phyloP scores from a whole-genome alignment of 2,329 filamentous ascomycete genomes.

The Helotiales sp. region DNA sequence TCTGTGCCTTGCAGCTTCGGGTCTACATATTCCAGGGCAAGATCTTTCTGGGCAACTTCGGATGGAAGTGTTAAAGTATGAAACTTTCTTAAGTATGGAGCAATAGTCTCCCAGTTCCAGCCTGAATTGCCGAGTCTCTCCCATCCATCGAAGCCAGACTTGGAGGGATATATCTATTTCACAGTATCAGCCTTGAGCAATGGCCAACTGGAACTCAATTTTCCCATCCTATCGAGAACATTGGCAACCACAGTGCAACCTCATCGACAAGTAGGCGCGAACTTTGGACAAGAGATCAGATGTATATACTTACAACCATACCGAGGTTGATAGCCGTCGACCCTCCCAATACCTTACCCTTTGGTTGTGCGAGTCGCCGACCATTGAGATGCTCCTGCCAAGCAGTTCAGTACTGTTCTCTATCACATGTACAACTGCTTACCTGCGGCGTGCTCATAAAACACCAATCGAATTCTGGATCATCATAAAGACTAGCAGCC shows the following conservation, averaged over 20 bases:
- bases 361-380: constrained; percentile 22
- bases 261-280: too few relatives aligned
- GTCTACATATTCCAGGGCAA: constrained; percentile 2
- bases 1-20: constrained; percentile 3
- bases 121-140: constrained; percentile 40
- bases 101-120: constrained; percentile 38
- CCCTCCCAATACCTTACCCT: constrained; percentile 38
- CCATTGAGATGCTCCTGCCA: constrained; percentile 21
- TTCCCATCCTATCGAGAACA: too few relatives aligned
- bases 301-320: background rate
- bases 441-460: constrained; percentile 39
- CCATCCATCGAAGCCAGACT: constrained; percentile 36
- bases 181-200: background rate
- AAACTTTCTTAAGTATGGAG: constrained; percentile 13
- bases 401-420: constrained; percentile 17
- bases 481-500: constrained; percentile 32
- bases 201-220: too few relatives aligned
- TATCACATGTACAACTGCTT: background rate
- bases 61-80: constrained; percentile 31
- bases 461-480: constrained; percentile 40
- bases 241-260: too few relatives aligned
- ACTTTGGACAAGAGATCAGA: background rate
- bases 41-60: background rate
- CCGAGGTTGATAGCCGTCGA: constrained; percentile 35
- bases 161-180: constrained; percentile 5